Base-by-base conservation (phyloP, 345 rosid genomes). In the Lagerstroemia speciosa region DNA sequence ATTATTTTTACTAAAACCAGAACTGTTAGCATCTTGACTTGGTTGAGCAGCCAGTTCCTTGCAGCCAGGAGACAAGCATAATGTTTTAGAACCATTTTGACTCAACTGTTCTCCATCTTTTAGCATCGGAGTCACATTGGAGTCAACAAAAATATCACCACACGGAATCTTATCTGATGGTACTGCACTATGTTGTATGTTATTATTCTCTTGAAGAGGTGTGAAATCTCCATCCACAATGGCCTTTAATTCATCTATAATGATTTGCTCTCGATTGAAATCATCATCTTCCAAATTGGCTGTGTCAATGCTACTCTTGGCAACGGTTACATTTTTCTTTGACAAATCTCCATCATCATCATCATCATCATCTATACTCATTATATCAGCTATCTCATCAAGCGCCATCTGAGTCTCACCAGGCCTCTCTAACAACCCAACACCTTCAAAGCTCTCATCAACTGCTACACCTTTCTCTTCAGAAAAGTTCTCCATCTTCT, bases 201-300 rank as follows among this genome's bases (percentile, higher is more conserved):
- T 62, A 77, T 63, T 71, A 37, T 71, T 64, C 24, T 78, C 80
- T 24, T 52, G 73, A 70, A 66, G 73, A 72, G 36, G 32, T 32
- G 77, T 80, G 48, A 43, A 67, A 43, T 68, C 79, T 66, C 74
- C 89, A 31, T 80, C 75, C 38, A 85, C 66, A 62, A 81, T 67
- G 62, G 76, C 73, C 70, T 86, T 80, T 66, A 88, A 70, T 41
- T 85, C 91, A 67, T 83, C 77, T 67, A 87, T 78, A 61, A 87
- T 40, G 43, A 75, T 74, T 12, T 77, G 83, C 17, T 77, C 76
- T 33, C 32, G 67, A 15, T 16, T 7, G 66, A 71, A 33, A 45
- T 70, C 75, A 43, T 67, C 38, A 76, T 77, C 86, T 41, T 57
- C 77, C 20, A 70, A 76, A 46, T 75, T 69, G 37, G 67, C 78